phyloP scores from a whole-genome alignment of 192 early-diverging fungal genomes.

The Paraglomus occultum region DNA sequence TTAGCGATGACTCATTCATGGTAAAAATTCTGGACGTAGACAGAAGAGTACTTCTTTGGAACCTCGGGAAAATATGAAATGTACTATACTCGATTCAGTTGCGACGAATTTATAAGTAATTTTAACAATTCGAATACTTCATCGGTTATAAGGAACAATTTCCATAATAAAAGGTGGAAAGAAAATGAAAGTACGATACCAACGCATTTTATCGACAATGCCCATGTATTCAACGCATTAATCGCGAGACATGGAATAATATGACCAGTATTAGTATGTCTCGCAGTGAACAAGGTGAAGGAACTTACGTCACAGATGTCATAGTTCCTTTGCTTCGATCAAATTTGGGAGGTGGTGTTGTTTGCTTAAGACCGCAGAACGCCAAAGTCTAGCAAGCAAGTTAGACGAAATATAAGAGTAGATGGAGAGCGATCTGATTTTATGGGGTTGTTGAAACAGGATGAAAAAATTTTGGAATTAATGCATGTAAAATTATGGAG shows the following conservation, averaged over 20 bases:
- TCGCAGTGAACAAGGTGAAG: conserved; percentile 13
- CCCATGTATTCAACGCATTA: conserved; percentile 2
- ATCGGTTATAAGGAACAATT: not conserved
- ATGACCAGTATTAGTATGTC: conserved; percentile 8
- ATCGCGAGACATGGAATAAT: not conserved
- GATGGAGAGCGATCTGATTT: not conserved
- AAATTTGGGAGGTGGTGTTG: too few species aligned
- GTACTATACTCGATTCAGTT: not conserved
- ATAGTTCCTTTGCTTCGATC: too few species aligned
- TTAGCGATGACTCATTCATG: conserved; percentile 18
- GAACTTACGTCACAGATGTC: too few species aligned
- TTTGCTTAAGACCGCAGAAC: too few species aligned
- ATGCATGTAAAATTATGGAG: not conserved
- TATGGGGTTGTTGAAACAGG: not conserved
- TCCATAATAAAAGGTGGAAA: conserved; percentile 18
- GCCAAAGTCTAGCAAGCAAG: conserved; percentile 9
- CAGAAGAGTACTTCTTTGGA: not conserved
- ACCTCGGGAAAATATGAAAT: conserved; percentile 23
- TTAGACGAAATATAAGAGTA: not conserved
- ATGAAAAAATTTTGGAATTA: not conserved
- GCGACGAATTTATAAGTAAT: conserved; percentile 7
- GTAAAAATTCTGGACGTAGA: not conserved
- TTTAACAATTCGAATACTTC: not conserved
- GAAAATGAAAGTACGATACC: conserved; percentile 3
- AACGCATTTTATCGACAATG: not conserved